Evolutionary conservation across 306 rosid species (phyloP).

Genomic region (Morella rubra): DNA sequence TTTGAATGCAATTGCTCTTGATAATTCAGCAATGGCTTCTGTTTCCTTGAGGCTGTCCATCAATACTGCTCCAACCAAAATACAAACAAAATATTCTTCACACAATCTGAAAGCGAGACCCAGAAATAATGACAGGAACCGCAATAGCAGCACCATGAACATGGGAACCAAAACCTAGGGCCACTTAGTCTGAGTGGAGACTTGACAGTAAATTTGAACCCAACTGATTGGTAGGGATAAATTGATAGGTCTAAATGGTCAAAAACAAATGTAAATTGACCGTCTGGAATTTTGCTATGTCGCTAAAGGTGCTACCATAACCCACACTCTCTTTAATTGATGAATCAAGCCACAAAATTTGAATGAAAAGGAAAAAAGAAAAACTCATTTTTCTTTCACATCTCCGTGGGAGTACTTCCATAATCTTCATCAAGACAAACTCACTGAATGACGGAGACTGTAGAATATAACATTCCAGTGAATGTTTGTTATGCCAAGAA

Average conservation of each 20-base stretch:
- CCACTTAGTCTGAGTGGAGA: not conserved
- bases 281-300: not conserved
- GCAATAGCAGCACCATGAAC: not conserved
- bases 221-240: not conserved
- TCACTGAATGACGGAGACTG: not conserved
- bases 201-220: not conserved
- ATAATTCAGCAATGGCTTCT: slow-evolving; percentile 83
- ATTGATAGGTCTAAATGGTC: not conserved
- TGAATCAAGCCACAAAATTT: not conserved
- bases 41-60: slow-evolving; percentile 80
- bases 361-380: not conserved
- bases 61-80: slow-evolving; percentile 54
- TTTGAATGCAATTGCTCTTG: slow-evolving; percentile 84
- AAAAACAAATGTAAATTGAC: not conserved
- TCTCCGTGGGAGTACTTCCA: not conserved
- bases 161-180: not conserved
- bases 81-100: not conserved
- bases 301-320: not conserved
- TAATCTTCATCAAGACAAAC: not conserved
- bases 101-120: not conserved
- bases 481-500: not conserved
- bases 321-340: not conserved
- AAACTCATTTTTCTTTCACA: not conserved
- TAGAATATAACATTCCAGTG: not conserved
- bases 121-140: not conserved